A percentile compares a stretch with the other conserved stretches of the same genome.
Conservation (phyloP, 2,329 filamentous ascomycete genomes). For the Penicillium sp. region DNA sequence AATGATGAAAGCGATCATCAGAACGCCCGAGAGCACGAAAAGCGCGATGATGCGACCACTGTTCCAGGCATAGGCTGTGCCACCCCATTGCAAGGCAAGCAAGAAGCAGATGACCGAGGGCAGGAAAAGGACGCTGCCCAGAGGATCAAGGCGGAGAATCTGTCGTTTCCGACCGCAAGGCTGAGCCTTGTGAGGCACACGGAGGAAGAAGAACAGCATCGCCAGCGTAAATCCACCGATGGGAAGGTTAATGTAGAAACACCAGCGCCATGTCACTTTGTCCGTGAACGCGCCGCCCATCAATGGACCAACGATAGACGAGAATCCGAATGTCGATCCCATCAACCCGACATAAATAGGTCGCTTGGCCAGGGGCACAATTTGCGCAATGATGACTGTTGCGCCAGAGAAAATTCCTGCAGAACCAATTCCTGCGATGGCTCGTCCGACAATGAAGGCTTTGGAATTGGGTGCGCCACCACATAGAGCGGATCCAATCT, state of each 20-base stretch:
- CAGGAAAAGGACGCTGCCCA: constrained; percentile 41
- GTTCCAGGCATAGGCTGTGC: constrained; percentile 27
- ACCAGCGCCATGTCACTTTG: constrained; percentile 45
- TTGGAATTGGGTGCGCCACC: constrained; percentile 39
- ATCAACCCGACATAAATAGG: constrained; percentile 51
- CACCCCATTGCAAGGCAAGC: constrained; percentile 33
- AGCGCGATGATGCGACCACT: constrained; percentile 30
- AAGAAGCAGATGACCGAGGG: constrained; percentile 29
- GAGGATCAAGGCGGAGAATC: constrained; percentile 46
- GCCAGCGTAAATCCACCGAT: constrained; percentile 46
- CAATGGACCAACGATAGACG: constrained; percentile 48
- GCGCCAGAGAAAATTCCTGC: constrained; percentile 41
- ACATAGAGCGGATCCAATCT: constrained; percentile 45
- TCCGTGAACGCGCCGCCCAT: constrained; percentile 53
- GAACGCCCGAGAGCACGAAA: constrained; percentile 28
- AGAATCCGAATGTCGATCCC: constrained; percentile 62
- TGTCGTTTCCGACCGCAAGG: constrained; percentile 38
- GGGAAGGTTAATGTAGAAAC: constrained; percentile 53
- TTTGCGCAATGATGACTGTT: constrained; percentile 32
- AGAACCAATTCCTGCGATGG: constrained; percentile 41
- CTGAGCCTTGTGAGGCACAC: constrained; percentile 37
- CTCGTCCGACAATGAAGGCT: constrained; percentile 42
- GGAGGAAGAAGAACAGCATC: constrained; percentile 55
- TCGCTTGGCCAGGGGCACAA: constrained; percentile 58
- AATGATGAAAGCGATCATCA: constrained; percentile 47